phyloP scores from a whole-genome alignment of 176 grass and related monocot species.

The Oryza officinalis region DNA sequence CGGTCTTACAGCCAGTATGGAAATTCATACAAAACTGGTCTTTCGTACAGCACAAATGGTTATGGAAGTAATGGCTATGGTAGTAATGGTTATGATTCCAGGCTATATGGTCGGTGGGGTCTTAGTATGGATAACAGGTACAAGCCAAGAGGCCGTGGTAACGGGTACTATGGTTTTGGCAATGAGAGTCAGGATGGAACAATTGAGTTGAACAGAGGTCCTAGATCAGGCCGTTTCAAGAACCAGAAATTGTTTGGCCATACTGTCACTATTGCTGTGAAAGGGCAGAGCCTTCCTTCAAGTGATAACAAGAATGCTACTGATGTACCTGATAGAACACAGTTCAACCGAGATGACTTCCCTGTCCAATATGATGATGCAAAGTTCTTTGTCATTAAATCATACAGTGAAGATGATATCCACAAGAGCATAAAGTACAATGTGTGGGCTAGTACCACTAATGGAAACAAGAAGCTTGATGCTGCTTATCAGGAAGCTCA shows the following conservation, averaged over 20 bases:
- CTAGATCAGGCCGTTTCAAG: conserved; percentile 77
- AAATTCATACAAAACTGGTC: conserved; percentile 54
- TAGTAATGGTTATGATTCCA: conserved; percentile 69
- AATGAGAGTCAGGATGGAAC: conserved; percentile 78
- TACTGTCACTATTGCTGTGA: conserved; percentile 63
- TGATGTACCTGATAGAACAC: conserved; percentile 55
- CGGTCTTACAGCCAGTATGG: conserved; percentile 64
- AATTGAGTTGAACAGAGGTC: conserved; percentile 87
- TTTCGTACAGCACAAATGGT: conserved; percentile 42
- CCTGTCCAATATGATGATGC: conserved; percentile 71
- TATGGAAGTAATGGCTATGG: conserved; percentile 45
- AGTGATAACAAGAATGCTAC: conserved; percentile 46
- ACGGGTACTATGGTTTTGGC: conserved; percentile 70
- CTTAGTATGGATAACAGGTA: conserved; percentile 64
- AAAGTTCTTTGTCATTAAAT: conserved; percentile 94
- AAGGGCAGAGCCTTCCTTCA: conserved; percentile 63
- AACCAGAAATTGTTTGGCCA: conserved; percentile 73
- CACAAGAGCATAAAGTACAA: conserved; percentile 97
- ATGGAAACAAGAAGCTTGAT: conserved; percentile 98
- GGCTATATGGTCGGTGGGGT: conserved; percentile 66
- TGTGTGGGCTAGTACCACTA: conserved; percentile 94
- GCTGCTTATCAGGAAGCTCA: conserved; percentile 83
- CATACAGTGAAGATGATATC: conserved; percentile 93
- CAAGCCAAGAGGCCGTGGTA: conserved; percentile 63
- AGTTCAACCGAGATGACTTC: conserved; percentile 76